These are phyloP conservation scores for Zopfia rhizophila DNA, from an alignment of 2,329 filamentous ascomycete species.

Conservation along the genomic window DNA sequence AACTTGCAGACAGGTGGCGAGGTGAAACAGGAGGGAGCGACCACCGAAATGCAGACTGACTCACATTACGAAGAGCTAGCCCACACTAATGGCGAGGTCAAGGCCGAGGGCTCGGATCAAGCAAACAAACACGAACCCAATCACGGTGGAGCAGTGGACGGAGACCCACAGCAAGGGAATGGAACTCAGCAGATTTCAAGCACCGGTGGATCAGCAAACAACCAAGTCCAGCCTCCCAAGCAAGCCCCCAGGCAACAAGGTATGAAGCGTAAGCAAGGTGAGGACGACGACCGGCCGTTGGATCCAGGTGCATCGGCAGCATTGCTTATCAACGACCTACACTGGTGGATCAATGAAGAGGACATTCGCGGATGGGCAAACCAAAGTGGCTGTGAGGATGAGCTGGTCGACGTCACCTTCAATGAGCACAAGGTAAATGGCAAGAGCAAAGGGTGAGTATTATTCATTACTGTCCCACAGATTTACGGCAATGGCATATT, in stretches of 20 bases:
- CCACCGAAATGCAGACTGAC: slow-evolving; percentile 45
- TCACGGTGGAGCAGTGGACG: slow-evolving; percentile 31
- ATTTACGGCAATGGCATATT: slow-evolving; percentile 11
- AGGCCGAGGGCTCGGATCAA: slow-evolving; percentile 22
- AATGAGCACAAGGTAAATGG: slow-evolving; percentile 99
- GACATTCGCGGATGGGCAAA: slow-evolving; percentile 89
- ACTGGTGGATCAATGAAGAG: slow-evolving; percentile 94
- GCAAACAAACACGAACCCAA: slow-evolving; percentile 30
- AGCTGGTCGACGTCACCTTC: slow-evolving; percentile 92
- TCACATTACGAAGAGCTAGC: slow-evolving; percentile 30
- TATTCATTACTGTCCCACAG: slow-evolving; percentile 1
- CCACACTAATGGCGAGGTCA: slow-evolving; percentile 20
- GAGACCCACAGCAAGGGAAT: slow-evolving; percentile 36
- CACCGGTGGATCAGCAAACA: slow-evolving; percentile 52
- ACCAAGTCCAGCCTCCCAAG: slow-evolving; percentile 49
- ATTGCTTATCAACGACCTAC: slow-evolving; percentile 86
- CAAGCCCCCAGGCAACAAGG: slow-evolving; percentile 65
- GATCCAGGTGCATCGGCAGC: slow-evolving; percentile 74
- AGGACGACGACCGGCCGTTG: slow-evolving; percentile 61
- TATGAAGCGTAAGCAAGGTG: slow-evolving; percentile 70
- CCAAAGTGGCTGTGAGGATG: slow-evolving; percentile 81
- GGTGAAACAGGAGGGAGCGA: slow-evolving; percentile 33
- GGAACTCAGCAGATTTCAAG: slow-evolving; percentile 56
- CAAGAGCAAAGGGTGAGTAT: slow-evolving; percentile 91
- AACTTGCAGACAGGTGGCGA: slow-evolving; percentile 28